Base-by-base conservation (phyloP, 2,329 filamentous ascomycete species). In the Microdochium nivale region DNA sequence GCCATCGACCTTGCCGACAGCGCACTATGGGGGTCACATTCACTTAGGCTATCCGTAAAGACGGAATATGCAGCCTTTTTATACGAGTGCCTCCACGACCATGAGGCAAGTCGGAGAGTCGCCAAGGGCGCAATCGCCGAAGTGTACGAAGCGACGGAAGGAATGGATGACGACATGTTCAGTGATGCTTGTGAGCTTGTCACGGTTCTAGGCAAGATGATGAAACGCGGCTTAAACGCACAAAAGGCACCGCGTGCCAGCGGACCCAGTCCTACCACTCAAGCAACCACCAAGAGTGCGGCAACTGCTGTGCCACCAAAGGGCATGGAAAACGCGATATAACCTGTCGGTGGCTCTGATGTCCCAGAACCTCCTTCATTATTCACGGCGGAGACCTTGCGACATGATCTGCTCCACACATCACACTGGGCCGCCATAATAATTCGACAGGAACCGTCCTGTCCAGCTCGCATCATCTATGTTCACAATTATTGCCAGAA, bases 151-250 rank as follows among this genome's bases (percentile, higher is more conserved):
- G 90, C 90, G 1, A 84, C 87, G 50, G 91, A 96, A 67, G 89
- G 88, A 21, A 92, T 97, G 83, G 89, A 95, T 53, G 91, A 97
- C 62, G 90, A 95, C 58, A 95, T 94, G 75, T 99, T 96, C 65
- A 83, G 87, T 57, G 94, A 97, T 66, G 90, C 91, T 0, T 90
- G 90, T 53, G 87, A 92, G 61, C 77, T 96, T 13, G 91, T 97
- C 9, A 86, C 87, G 1, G 84, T 94, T 0, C 69, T 97, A 1
- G 90, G 89, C 7, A 88, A 86, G 62, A 94, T 96, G 84, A 89
- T 91, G 79, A 91, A 87, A 69, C 80, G 90, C 49, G 86, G 86
- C 1, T 65, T 83, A 2, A 71, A 68, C 4, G 66, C 70, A 2
- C 53, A 47, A 24, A 52, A 54, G 25, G 37, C 56, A 3, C 48